A percentile compares a stretch with the other conserved stretches of the same genome.
These are phyloP conservation scores for Rhododendron kiyosumense DNA, from an alignment of 148 eudicot genomes.

Conservation along the genomic window DNA sequence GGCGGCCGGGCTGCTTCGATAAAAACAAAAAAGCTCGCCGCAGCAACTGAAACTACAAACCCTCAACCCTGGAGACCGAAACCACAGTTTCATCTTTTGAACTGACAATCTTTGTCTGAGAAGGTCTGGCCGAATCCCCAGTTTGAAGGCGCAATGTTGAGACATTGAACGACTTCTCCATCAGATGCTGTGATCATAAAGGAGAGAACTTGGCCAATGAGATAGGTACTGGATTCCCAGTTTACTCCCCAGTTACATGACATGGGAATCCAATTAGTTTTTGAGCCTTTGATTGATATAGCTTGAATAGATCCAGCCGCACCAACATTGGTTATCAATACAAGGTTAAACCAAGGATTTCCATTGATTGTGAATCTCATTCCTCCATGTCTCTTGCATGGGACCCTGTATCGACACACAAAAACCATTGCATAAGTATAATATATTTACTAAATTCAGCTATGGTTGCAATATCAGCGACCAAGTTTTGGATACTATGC, in stretches of 20 bases:
- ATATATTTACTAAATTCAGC: neutral
- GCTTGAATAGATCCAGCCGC: conserved; percentile 76
- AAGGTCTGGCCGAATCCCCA: conserved; percentile 83
- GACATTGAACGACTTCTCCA: conserved; percentile 41
- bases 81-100: neutral
- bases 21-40: conserved; percentile 38
- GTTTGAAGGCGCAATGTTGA: conserved; percentile 44
- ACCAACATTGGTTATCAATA: conserved; percentile 60
- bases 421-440: neutral
- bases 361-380: conserved; percentile 84
- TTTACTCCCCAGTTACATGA: conserved; percentile 94
- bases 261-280: conserved; percentile 64
- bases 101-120: conserved; percentile 27
- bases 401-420: conserved; percentile 37
- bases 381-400: conserved; percentile 80
- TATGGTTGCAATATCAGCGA: too few species aligned
- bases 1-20: conserved; percentile 47
- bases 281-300: conserved; percentile 24
- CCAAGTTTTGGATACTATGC: too few species aligned
- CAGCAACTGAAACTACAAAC: conserved; percentile 21
- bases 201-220: conserved; percentile 71
- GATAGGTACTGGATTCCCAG: conserved; percentile 74
- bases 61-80: neutral
- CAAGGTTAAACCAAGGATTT: conserved; percentile 78
- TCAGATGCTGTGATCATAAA: conserved; percentile 61